Percentiles rank a stretch among this genome's conserved stretches.
phyloP scores from a whole-genome alignment of 2,329 filamentous ascomycete genomes.

The Phialophora chinensis region DNA sequence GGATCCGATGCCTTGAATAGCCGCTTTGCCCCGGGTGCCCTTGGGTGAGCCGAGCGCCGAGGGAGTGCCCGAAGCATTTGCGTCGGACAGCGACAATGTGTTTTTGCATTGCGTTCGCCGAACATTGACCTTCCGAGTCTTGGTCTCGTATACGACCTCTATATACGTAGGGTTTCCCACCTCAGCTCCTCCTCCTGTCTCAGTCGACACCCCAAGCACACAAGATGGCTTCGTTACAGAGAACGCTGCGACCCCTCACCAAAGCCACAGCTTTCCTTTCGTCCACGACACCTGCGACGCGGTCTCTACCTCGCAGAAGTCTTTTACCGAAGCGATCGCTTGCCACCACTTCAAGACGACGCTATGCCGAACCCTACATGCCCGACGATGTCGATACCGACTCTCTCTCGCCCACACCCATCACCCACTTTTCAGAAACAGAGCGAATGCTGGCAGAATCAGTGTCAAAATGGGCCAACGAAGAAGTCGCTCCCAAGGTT shows the following conservation, averaged over 20 bases:
- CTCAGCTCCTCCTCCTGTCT: background rate
- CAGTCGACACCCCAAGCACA: background rate
- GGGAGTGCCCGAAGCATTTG: conserved; percentile 5
- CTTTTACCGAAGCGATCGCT: conserved; percentile 46
- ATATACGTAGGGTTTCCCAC: background rate
- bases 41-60: conserved; percentile 21
- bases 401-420: conserved; percentile 85
- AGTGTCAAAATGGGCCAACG: conserved; percentile 87
- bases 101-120: conserved; percentile 6
- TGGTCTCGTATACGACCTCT: background rate
- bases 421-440: conserved; percentile 88
- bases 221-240: conserved; percentile 57
- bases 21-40: conserved; percentile 3
- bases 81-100: background rate
- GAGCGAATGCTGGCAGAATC: conserved; percentile 88
- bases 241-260: conserved; percentile 50
- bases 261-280: conserved; percentile 28
- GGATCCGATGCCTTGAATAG: conserved; percentile 21
- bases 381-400: conserved; percentile 64
- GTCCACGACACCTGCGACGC: conserved; percentile 15
- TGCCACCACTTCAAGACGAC: conserved; percentile 48
- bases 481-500: conserved; percentile 86
- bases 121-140: conserved; percentile 9
- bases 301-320: conserved; percentile 25
- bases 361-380: conserved; percentile 42